phyloP scores from a whole-genome alignment of 2,329 filamentous ascomycete genomes.

The Stemphylium lycopersici region DNA sequence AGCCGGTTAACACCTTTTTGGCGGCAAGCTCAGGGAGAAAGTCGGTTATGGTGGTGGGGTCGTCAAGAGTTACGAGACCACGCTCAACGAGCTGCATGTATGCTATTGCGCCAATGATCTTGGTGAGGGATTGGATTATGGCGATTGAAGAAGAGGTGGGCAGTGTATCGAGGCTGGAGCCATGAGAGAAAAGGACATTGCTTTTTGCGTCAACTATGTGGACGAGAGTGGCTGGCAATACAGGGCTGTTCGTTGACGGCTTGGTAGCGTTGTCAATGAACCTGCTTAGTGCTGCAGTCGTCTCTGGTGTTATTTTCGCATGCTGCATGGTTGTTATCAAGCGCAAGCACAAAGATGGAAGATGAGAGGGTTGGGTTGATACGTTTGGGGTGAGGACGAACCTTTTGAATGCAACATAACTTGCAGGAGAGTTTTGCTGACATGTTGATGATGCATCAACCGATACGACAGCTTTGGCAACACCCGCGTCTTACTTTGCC shows the following conservation, averaged over 20 bases:
- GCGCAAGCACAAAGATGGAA: background rate
- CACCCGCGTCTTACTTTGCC: background rate
- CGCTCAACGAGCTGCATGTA: conserved; percentile 34
- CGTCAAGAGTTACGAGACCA: conserved; percentile 24
- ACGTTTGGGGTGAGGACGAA: too few relatives aligned
- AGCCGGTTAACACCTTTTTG: conserved; percentile 27
- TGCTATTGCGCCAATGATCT: conserved; percentile 32
- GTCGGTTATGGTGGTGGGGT: conserved; percentile 17
- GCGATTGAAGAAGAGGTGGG: conserved; percentile 21
- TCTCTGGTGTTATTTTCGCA: background rate
- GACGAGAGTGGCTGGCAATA: conserved; percentile 26
- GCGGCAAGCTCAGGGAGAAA: conserved; percentile 28
- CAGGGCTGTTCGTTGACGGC: background rate
- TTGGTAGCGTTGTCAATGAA: conserved; percentile 1
- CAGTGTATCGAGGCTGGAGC: conserved; percentile 11
- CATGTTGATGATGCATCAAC: background rate
- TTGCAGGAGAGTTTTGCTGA: background rate
- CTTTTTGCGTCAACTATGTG: conserved; percentile 25
- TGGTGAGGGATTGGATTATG: conserved; percentile 29
- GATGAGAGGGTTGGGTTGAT: background rate
- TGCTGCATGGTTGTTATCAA: background rate
- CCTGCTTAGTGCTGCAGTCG: background rate
- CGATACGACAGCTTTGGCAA: background rate
- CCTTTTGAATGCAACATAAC: too few relatives aligned
- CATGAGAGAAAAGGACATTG: conserved; percentile 27